A percentile compares a stretch with the other conserved stretches of the same genome.
Conservation (phyloP, 805 yeast genomes). For the Candida caryicola region DNA sequence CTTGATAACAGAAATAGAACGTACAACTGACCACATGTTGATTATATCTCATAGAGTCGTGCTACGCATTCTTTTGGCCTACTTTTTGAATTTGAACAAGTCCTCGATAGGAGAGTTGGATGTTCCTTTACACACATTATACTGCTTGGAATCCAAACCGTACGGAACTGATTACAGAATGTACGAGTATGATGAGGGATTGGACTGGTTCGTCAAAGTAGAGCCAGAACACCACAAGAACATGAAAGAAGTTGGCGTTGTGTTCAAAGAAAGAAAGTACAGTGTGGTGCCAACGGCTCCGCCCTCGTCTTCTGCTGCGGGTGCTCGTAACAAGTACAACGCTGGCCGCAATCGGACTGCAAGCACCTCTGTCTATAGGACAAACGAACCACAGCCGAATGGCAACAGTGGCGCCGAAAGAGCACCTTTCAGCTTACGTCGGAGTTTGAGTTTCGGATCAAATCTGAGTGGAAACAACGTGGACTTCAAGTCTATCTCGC, state of each 20-base stretch:
- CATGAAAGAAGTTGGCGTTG: slow-evolving; percentile 68
- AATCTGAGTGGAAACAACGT: slow-evolving; percentile 1
- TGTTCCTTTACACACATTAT: slow-evolving; percentile 88
- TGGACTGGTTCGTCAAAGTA: slow-evolving; percentile 75
- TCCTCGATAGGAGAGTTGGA: slow-evolving; percentile 85
- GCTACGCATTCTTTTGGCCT: slow-evolving; percentile 80
- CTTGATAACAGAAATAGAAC: slow-evolving; percentile 85
- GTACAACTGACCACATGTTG: slow-evolving; percentile 83
- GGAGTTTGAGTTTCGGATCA: slow-evolving; percentile 21
- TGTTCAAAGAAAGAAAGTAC: slow-evolving; percentile 64
- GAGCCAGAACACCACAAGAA: slow-evolving; percentile 54
- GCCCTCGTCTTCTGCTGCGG: slow-evolving; percentile 24
- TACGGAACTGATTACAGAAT: slow-evolving; percentile 93
- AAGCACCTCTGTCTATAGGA: neutral
- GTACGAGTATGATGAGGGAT: slow-evolving; percentile 77
- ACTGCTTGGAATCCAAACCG: slow-evolving; percentile 87
- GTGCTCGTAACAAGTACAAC: slow-evolving; percentile 5
- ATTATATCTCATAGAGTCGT: slow-evolving; percentile 90
- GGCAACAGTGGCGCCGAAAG: neutral
- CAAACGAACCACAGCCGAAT: neutral
- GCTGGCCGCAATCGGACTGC: slow-evolving; percentile 1
- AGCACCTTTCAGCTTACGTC: slow-evolving; percentile 22
- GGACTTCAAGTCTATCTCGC: neutral
- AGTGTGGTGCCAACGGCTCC: slow-evolving; percentile 80
- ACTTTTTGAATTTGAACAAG: slow-evolving; percentile 78